Evolutionary conservation across 768 basidiomycete genomes (phyloP).

Genomic region (Russula emetica): DNA sequence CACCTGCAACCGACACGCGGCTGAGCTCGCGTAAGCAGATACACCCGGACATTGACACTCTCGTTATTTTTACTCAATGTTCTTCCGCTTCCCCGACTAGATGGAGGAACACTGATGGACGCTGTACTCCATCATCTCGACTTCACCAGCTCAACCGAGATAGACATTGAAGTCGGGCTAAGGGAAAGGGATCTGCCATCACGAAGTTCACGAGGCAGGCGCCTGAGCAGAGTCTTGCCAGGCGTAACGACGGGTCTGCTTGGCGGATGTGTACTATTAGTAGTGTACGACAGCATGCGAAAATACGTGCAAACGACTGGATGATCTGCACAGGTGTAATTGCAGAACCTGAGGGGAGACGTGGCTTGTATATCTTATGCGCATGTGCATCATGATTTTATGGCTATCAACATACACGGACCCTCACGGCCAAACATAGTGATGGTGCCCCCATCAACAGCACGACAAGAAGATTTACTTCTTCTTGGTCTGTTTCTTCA

Average conservation of each 20-base stretch:
- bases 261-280: conserved; percentile 19
- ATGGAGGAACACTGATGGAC: conserved; percentile 60
- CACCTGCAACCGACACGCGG: background rate
- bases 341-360: background rate
- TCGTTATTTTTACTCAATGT: conserved; percentile 82
- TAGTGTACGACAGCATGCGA: conserved; percentile 6
- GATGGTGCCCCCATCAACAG: background rate
- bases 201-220: background rate
- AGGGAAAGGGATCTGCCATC: background rate
- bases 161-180: conserved; percentile 20
- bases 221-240: conserved; percentile 18
- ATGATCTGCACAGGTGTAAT: conserved; percentile 5
- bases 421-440: background rate
- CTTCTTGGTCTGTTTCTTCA: conserved; percentile 64
- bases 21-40: conserved; percentile 39
- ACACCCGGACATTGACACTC: conserved; percentile 59
- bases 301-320: conserved; percentile 7
- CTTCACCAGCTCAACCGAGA: background rate
- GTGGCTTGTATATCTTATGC: conserved; percentile 6
- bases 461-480: conserved; percentile 43
- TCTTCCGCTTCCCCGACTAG: conserved; percentile 65
- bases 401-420: conserved; percentile 17
- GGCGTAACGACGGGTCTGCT: conserved; percentile 10
- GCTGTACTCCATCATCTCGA: conserved; percentile 29
- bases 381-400: conserved; percentile 19